phyloP scores from a whole-genome alignment of 805 yeast species.

The Kodamaea sagamina region DNA sequence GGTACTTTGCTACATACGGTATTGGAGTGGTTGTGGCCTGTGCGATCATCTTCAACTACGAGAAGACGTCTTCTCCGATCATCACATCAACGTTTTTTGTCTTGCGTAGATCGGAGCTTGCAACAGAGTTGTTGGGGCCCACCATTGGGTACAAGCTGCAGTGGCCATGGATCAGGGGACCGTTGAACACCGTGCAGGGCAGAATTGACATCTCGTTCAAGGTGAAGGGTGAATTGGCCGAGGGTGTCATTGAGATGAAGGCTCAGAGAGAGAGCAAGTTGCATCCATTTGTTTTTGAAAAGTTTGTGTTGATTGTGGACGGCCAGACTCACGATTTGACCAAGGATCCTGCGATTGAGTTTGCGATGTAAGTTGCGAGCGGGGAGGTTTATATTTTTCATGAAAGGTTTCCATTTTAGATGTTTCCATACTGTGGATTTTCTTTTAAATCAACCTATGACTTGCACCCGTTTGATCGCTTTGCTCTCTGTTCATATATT shows the following conservation, averaged over 20 bases:
- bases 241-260: slow-evolving; percentile 58
- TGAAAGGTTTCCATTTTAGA: too few species aligned
- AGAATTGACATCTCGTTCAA: slow-evolving; percentile 70
- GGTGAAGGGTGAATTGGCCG: slow-evolving; percentile 64
- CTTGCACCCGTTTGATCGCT: too few species aligned
- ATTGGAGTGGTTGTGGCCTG: slow-evolving; percentile 42
- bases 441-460: too few species aligned
- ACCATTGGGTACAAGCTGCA: slow-evolving; percentile 72
- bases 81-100: slow-evolving; percentile 85
- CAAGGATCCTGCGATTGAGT: slow-evolving; percentile 30
- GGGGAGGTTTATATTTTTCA: too few species aligned
- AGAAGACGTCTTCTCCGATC: slow-evolving; percentile 86
- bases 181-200: slow-evolving; percentile 80
- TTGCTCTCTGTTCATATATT: too few species aligned
- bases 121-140: slow-evolving; percentile 66
- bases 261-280: slow-evolving; percentile 68
- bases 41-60: slow-evolving; percentile 81
- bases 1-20: slow-evolving; percentile 51
- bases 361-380: slow-evolving; percentile 25
- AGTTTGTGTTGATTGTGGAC: slow-evolving; percentile 29
- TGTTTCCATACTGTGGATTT: too few species aligned
- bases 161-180: slow-evolving; percentile 90
- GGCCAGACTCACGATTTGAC: slow-evolving; percentile 28
- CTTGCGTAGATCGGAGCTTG: slow-evolving; percentile 70
- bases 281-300: slow-evolving; percentile 44